Evolutionary conservation across 129 eudicot species (phyloP).

Genomic region (Flaveria bidentis): DNA sequence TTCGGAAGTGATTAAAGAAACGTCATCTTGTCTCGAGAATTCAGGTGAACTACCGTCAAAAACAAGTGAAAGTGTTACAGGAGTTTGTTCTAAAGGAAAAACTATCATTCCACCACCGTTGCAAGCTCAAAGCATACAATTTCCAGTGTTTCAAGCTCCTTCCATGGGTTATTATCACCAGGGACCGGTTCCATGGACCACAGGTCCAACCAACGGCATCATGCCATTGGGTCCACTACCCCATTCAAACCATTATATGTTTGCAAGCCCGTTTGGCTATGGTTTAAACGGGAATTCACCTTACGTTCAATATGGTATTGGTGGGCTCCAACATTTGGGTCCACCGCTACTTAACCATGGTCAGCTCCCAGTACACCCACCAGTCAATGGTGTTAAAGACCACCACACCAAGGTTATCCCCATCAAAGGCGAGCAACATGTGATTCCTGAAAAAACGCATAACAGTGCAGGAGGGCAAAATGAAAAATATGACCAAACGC

Average conservation of each 20-base stretch:
- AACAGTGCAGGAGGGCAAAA: conserved; percentile 14
- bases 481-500: conserved; percentile 37
- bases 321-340: conserved; percentile 52
- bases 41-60: conserved; percentile 28
- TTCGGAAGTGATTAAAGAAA: conserved; percentile 63
- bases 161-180: conserved; percentile 62
- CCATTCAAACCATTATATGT: conserved; percentile 72
- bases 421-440: background rate
- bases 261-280: conserved; percentile 59
- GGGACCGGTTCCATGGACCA: conserved; percentile 63
- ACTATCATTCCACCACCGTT: conserved; percentile 46
- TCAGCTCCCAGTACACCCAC: conserved; percentile 63
- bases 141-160: conserved; percentile 46
- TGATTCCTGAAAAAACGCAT: conserved; percentile 25
- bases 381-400: conserved; percentile 45
- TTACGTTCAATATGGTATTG: conserved; percentile 59
- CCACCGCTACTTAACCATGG: conserved; percentile 57
- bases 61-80: conserved; percentile 31
- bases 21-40: conserved; percentile 36
- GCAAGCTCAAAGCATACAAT: conserved; percentile 56
- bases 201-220: conserved; percentile 56
- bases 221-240: conserved; percentile 37
- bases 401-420: conserved; percentile 23
- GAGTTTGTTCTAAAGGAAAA: conserved; percentile 42
- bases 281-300: conserved; percentile 57